These are phyloP conservation scores for Psidium guajava DNA, from an alignment of 345 rosid species.

Conservation along the genomic window DNA sequence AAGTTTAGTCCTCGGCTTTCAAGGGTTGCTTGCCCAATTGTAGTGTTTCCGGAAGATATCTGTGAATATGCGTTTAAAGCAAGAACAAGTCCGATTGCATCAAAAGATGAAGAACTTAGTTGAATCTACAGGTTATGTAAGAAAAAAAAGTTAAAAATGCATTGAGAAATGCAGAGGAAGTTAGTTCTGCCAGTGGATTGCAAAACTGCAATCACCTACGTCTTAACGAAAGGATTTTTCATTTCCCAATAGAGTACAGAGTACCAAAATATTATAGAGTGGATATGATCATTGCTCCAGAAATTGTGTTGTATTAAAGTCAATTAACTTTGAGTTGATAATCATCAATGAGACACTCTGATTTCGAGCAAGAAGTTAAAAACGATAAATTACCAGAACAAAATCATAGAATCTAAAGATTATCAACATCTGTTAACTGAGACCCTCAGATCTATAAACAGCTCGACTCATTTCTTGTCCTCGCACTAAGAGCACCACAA, in stretches of 20 bases:
- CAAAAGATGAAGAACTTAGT: neutral
- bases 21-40: conserved; percentile 43
- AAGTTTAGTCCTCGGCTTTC: conserved; percentile 61
- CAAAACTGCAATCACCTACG: neutral
- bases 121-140: neutral
- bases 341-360: neutral
- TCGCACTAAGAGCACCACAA: neutral
- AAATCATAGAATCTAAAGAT: neutral
- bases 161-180: neutral
- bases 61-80: conserved; percentile 1
- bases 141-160: neutral
- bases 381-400: neutral
- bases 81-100: neutral
- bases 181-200: neutral
- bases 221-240: neutral
- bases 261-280: neutral
- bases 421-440: neutral
- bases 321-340: neutral
- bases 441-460: neutral
- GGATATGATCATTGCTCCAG: neutral
- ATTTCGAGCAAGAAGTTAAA: neutral
- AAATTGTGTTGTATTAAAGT: neutral
- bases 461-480: neutral
- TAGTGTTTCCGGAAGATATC: conserved; percentile 27
- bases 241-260: neutral